phyloP scores from a whole-genome alignment of 2,329 filamentous ascomycete species.

The Sporothrix humicola region DNA sequence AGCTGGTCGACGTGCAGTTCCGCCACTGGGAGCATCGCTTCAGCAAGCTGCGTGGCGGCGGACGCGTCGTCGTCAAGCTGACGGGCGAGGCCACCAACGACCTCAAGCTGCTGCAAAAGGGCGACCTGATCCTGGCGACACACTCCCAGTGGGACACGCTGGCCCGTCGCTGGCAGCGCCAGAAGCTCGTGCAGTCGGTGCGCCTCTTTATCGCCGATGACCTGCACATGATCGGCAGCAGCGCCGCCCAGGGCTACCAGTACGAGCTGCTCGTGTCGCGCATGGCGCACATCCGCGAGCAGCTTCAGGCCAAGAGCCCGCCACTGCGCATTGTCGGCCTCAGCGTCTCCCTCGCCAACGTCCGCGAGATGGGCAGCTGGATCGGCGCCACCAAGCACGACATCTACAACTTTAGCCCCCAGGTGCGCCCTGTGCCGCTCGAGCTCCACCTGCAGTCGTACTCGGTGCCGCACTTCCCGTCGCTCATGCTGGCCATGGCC shows the following conservation, averaged over 20 bases:
- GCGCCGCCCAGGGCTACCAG: constrained; percentile 81
- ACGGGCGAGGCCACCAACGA: constrained; percentile 92
- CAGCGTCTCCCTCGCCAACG: constrained; percentile 90
- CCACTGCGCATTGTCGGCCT: constrained; percentile 86
- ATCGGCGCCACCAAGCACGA: constrained; percentile 97
- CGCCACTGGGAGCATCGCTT: constrained; percentile 87
- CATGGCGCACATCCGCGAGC: constrained; percentile 93
- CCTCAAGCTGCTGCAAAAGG: constrained; percentile 82
- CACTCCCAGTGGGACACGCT: constrained; percentile 95
- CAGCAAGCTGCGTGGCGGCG: constrained; percentile 73
- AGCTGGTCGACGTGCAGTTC: constrained; percentile 80
- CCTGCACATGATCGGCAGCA: constrained; percentile 91
- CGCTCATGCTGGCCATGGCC: constrained; percentile 97
- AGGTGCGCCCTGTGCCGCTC: constrained; percentile 84
- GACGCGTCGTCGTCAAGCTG: constrained; percentile 89
- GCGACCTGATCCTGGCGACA: constrained; percentile 89
- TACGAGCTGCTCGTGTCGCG: constrained; percentile 98
- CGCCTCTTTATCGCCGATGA: constrained; percentile 94
- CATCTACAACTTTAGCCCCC: constrained; percentile 97
- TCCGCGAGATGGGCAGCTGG: constrained; percentile 94
- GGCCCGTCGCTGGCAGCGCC: constrained; percentile 93
- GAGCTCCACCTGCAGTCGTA: constrained; percentile 96
- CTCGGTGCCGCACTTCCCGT: constrained; percentile 94
- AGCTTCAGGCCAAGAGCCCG: constrained; percentile 77
- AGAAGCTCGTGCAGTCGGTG: constrained; percentile 92